Conservation (phyloP, 305 asterid genomes). For the Fraxinus greggii region DNA sequence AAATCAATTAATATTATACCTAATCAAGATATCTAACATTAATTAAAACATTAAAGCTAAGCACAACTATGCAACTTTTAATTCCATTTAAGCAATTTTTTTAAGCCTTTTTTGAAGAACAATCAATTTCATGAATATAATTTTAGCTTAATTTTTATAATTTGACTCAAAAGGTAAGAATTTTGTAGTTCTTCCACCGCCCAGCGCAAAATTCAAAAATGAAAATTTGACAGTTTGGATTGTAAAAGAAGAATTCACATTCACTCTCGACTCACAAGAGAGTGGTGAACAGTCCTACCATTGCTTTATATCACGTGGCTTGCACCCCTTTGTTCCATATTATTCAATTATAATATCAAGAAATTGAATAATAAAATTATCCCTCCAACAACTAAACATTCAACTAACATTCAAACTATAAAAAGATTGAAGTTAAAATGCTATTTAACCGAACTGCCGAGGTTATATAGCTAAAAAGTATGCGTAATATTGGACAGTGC, state of each 20-base stretch:
- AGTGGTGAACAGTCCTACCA: slow-evolving; percentile 23
- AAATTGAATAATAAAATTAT: not conserved
- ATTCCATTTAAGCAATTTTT: not conserved
- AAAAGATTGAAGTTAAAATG: not conserved
- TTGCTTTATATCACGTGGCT: slow-evolving; percentile 36
- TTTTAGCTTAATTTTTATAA: not conserved
- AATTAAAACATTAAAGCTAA: not conserved
- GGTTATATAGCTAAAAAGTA: not conserved
- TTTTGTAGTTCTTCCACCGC: not conserved
- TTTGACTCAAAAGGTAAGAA: not conserved
- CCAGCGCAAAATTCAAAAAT: not conserved
- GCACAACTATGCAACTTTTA: not conserved
- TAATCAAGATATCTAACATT: not conserved
- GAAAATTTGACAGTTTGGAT: not conserved
- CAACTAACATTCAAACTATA: not conserved
- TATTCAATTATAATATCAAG: not conserved
- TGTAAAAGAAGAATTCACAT: slow-evolving; percentile 9
- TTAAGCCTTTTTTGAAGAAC: not conserved
- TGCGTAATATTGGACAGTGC: not conserved
- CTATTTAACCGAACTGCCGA: not conserved
- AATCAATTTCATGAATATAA: not conserved
- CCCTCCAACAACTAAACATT: not conserved
- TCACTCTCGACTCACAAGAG: slow-evolving; percentile 24
- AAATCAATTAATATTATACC: not conserved
- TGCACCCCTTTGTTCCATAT: not conserved